phyloP scores from a whole-genome alignment of 164 flowering plant genomes.

The Akebia trifoliata region DNA sequence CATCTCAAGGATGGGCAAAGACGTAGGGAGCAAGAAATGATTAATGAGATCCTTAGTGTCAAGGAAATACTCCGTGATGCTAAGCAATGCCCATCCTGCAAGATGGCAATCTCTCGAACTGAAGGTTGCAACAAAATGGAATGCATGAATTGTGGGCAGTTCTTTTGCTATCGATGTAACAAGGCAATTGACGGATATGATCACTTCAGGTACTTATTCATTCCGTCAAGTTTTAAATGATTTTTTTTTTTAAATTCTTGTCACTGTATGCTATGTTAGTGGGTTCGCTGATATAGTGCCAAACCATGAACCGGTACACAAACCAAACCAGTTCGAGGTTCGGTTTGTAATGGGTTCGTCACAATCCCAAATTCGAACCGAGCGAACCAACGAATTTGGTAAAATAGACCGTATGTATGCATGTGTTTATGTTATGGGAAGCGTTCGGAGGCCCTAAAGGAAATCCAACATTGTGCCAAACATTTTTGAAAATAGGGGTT shows the following conservation, averaged over 20 bases:
- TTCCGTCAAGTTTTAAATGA: not conserved
- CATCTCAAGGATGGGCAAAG: constrained; percentile 46
- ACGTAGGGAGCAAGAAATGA: constrained; percentile 57
- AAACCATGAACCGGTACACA: too few relatives aligned
- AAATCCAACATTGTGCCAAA: too few relatives aligned
- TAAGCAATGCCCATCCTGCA: constrained; percentile 88
- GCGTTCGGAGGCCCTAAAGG: too few relatives aligned
- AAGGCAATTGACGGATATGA: constrained; percentile 75
- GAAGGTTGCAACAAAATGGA: constrained; percentile 97
- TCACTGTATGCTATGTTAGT: too few relatives aligned
- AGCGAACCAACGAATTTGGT: too few relatives aligned
- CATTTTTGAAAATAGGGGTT: too few relatives aligned
- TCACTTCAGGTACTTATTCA: constrained; percentile 57
- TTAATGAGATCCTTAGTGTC: constrained; percentile 70
- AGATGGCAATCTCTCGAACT: constrained; percentile 74
- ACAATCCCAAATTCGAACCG: too few relatives aligned
- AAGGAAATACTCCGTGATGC: constrained; percentile 61
- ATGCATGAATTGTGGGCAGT: constrained; percentile 68
- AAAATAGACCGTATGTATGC: too few relatives aligned
- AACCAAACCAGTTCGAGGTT: too few relatives aligned
- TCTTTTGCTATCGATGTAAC: constrained; percentile 75
- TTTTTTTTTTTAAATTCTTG: not conserved
- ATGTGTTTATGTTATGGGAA: too few relatives aligned
- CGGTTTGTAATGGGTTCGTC: too few relatives aligned
- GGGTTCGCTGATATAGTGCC: too few relatives aligned